phyloP scores from a whole-genome alignment of 2,329 filamentous ascomycete genomes.

The Penicillium nordicum region DNA sequence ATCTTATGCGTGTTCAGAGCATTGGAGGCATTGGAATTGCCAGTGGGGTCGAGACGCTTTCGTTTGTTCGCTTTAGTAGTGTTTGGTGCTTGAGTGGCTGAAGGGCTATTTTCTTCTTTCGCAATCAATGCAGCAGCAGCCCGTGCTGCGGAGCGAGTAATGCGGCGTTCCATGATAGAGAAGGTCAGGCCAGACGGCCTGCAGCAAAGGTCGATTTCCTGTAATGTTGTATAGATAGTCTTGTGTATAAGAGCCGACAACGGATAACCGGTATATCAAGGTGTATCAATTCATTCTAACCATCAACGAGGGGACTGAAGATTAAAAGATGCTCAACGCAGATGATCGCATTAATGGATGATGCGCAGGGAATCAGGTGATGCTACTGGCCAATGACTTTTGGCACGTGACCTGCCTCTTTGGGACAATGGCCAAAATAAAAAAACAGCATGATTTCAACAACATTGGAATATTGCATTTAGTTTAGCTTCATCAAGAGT shows the following conservation, averaged over 20 bases:
- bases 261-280: background rate
- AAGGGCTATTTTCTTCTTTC: conserved; percentile 4
- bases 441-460: background rate
- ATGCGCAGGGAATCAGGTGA: background rate
- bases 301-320: background rate
- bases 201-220: background rate
- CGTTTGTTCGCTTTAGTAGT: background rate
- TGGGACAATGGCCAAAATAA: background rate
- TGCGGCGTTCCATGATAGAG: conserved; percentile 19
- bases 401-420: background rate
- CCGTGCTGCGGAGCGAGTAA: conserved; percentile 30
- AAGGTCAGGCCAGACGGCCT: background rate
- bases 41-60: background rate
- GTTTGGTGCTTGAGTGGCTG: background rate
- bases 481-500: conserved; percentile 3
- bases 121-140: conserved; percentile 20
- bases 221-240: background rate
- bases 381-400: background rate
- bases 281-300: background rate
- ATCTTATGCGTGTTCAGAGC: background rate
- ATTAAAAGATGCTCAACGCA: background rate
- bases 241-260: background rate
- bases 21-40: background rate
- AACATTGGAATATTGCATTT: background rate
- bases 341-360: background rate